Conservation (phyloP, 441 rosid genomes). For the Euphorbia celastroides region DNA sequence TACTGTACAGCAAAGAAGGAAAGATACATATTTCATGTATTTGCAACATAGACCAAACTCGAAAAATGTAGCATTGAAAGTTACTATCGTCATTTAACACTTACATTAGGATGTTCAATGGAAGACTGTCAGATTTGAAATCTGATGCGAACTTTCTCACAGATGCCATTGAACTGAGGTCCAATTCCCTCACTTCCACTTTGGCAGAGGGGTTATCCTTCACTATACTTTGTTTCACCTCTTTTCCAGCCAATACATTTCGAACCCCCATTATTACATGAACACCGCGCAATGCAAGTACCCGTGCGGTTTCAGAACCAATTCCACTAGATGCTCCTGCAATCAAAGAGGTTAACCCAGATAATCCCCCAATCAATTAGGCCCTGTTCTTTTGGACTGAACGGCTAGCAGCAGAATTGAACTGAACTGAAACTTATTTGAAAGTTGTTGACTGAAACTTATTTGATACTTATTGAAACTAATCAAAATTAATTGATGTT, state of each 20-base stretch:
- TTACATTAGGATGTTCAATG: slow-evolving; percentile 69
- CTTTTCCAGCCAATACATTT: slow-evolving; percentile 47
- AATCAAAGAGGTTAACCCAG: not conserved
- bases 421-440: too few relatives aligned
- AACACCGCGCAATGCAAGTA: slow-evolving; percentile 62
- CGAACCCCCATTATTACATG: slow-evolving; percentile 70
- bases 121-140: slow-evolving; percentile 45
- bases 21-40: slow-evolving; percentile 10
- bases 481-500: too few relatives aligned
- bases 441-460: too few relatives aligned
- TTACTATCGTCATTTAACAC: slow-evolving; percentile 6
- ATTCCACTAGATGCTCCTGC: slow-evolving; percentile 75
- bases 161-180: slow-evolving; percentile 63
- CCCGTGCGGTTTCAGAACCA: slow-evolving; percentile 57
- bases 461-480: too few relatives aligned
- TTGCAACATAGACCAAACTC: not conserved
- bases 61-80: not conserved
- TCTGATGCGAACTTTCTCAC: slow-evolving; percentile 61
- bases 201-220: slow-evolving; percentile 53
- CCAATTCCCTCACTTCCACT: slow-evolving; percentile 69
- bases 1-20: slow-evolving; percentile 30
- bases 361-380: not conserved
- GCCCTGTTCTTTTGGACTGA: too few relatives aligned
- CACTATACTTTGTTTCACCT: slow-evolving; percentile 41
- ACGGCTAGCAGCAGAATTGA: too few relatives aligned